Percentiles rank a stretch among this genome's conserved stretches.
phyloP scores from a whole-genome alignment of 192 early-diverging fungal species.

The Coemansia sp. region DNA sequence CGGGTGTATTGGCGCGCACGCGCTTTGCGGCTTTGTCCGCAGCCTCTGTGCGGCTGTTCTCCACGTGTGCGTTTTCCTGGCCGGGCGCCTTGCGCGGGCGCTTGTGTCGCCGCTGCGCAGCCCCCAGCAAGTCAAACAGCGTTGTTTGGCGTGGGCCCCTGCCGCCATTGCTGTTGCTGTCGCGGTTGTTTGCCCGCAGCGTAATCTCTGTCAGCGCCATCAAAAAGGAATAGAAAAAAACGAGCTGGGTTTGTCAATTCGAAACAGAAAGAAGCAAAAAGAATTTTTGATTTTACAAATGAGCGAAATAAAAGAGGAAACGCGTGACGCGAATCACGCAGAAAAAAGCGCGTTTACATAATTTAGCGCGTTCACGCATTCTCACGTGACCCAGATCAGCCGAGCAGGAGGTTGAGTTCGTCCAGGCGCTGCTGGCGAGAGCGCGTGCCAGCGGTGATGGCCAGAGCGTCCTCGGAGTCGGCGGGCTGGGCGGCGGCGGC shows the following conservation, averaged over 20 bases:
- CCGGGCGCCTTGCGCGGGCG: constrained; percentile 12
- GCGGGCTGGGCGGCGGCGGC: constrained; percentile 4
- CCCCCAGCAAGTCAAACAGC: constrained; percentile 34
- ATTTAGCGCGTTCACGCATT: neutral
- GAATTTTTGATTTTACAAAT: neutral
- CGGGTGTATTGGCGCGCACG: neutral
- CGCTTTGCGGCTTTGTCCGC: constrained; percentile 9
- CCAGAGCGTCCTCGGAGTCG: constrained; percentile 15
- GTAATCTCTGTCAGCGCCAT: constrained; percentile 46
- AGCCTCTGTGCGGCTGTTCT: neutral
- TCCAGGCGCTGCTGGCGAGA: constrained; percentile 52
- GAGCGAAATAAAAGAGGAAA: constrained; percentile 1
- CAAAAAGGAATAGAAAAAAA: too few relatives aligned
- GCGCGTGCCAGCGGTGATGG: constrained; percentile 33
- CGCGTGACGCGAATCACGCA: neutral
- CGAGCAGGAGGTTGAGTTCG: constrained; percentile 43
- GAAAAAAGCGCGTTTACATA: too few relatives aligned
- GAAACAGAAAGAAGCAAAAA: neutral
- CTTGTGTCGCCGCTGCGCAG: constrained; percentile 30
- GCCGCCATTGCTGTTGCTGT: neutral
- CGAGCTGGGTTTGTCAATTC: neutral
- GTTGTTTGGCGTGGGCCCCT: constrained; percentile 28
- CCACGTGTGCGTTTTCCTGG: constrained; percentile 12
- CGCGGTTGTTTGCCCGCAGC: constrained; percentile 27
- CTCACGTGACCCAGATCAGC: constrained; percentile 6